Evolutionary conservation across 768 basidiomycete species (phyloP).

Genomic region (Auriscalpium orientale): DNA sequence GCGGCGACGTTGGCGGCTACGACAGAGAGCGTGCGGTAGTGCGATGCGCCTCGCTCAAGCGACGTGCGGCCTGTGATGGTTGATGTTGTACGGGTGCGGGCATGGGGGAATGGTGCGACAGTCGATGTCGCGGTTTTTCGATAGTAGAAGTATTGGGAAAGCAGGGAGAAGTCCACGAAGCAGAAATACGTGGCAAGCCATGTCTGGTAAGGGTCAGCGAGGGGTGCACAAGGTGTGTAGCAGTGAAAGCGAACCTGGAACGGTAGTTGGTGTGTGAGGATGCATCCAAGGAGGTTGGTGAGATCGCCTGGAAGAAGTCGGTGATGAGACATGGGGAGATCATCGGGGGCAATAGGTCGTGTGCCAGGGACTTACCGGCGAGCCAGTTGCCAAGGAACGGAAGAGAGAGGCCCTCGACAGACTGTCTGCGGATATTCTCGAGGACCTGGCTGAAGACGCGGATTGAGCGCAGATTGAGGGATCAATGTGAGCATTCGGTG

Average conservation of each 20-base stretch:
- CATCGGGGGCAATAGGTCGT: conserved; percentile 2
- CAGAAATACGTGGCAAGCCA: conserved; percentile 91
- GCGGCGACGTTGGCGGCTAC: conserved; percentile 69
- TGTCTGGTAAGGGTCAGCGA: conserved; percentile 41
- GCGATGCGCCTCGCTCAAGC: conserved; percentile 44
- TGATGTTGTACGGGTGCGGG: conserved; percentile 38
- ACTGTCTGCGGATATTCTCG: conserved; percentile 66
- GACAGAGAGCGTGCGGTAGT: conserved; percentile 61
- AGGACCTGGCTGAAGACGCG: conserved; percentile 59
- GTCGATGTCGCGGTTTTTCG: conserved; percentile 28
- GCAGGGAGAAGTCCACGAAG: conserved; percentile 66
- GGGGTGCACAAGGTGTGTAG: not conserved
- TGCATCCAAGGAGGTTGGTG: conserved; percentile 86
- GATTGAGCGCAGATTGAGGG: not conserved
- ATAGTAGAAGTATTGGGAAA: conserved; percentile 82
- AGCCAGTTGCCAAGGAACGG: conserved; percentile 95
- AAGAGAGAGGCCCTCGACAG: conserved; percentile 84
- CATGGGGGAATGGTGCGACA: conserved; percentile 25
- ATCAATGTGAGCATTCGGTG: conserved; percentile 1
- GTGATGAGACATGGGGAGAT: not conserved
- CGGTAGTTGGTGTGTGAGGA: conserved; percentile 87
- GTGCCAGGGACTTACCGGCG: conserved; percentile 45
- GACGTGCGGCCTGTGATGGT: conserved; percentile 37
- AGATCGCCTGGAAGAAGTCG: conserved; percentile 60
- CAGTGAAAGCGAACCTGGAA: conserved; percentile 64